Percentiles rank a stretch among this genome's conserved stretches.
These are phyloP conservation scores for Cyclocybe cylindracea DNA, from an alignment of 768 basidiomycete genomes.

Conservation along the genomic window DNA sequence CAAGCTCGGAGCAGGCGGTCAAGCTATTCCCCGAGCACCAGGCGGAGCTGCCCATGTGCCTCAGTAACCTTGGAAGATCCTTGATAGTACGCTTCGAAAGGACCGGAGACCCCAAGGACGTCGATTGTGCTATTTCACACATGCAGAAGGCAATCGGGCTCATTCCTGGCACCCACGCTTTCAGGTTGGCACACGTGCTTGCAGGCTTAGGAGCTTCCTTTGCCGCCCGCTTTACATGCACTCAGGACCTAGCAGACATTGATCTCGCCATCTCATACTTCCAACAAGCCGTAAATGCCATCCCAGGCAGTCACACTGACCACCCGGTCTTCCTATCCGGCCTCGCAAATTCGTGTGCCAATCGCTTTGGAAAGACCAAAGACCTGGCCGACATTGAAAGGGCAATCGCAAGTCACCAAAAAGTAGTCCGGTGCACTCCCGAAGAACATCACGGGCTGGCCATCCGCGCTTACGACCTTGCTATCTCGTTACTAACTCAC, in stretches of 20 bases:
- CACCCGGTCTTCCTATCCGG: conserved; percentile 7
- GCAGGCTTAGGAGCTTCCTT: too few species aligned
- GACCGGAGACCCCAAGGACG: conserved; percentile 2
- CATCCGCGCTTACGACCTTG: conserved; percentile 18
- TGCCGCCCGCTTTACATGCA: too few species aligned
- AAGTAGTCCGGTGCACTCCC: conserved; percentile 5
- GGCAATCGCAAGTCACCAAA: conserved; percentile 6
- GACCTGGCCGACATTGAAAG: conserved; percentile 9
- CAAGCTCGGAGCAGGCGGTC: too few species aligned
- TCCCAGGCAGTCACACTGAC: too few species aligned
- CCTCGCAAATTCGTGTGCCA: conserved; percentile 8
- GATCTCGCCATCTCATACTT: too few species aligned
- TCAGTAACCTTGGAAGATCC: conserved; percentile 14
- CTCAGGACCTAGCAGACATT: too few species aligned
- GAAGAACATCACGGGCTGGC: conserved; percentile 1
- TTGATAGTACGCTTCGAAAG: conserved; percentile 8
- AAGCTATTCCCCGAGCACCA: too few species aligned
- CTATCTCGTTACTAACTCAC: conserved; percentile 14
- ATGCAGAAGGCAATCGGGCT: not conserved
- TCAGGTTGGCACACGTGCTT: too few species aligned
- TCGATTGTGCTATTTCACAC: conserved; percentile 3
- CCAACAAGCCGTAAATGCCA: too few species aligned
- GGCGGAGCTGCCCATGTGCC: not conserved
- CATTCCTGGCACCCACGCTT: not conserved
- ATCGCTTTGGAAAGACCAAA: conserved; percentile 7